A percentile compares a stretch with the other conserved stretches of the same genome.
phyloP scores from a whole-genome alignment of 352 stramenopile genomes.

The Phytophthora sojae region DNA sequence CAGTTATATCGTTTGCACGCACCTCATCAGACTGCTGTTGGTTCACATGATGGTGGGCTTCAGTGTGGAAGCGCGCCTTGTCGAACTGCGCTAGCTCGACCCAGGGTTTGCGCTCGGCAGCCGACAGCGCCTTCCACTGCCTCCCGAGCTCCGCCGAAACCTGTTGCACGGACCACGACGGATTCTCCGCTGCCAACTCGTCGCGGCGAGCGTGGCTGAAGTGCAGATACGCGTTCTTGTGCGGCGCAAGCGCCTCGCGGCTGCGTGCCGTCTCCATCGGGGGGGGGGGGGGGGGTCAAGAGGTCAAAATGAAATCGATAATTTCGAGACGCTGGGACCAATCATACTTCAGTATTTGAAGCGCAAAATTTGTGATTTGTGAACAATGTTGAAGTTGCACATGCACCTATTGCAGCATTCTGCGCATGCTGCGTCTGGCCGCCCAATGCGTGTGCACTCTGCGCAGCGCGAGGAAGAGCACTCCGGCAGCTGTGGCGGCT shows the following conservation, averaged over 20 bases:
- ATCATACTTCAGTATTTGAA: conserved; percentile 15
- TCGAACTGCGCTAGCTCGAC: conserved; percentile 70
- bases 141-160: conserved; percentile 57
- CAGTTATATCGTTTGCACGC: background rate
- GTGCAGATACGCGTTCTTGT: conserved; percentile 63
- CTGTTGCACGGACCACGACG: conserved; percentile 56
- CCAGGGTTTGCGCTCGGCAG: conserved; percentile 55
- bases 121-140: conserved; percentile 58
- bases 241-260: conserved; percentile 21
- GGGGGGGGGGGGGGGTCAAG: background rate
- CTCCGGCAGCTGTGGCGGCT: conserved; percentile 43
- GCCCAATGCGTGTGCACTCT: conserved; percentile 45
- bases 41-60: conserved; percentile 38
- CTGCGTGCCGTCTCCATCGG: conserved; percentile 15
- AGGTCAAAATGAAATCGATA: background rate
- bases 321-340: conserved; percentile 8
- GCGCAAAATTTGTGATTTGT: conserved; percentile 7
- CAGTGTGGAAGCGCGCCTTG: conserved; percentile 52
- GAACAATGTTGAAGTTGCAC: conserved; percentile 16
- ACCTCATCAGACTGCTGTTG: conserved; percentile 22
- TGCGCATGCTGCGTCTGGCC: conserved; percentile 26
- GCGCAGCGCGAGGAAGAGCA: conserved; percentile 28
- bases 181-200: conserved; percentile 38
- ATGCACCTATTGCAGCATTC: conserved; percentile 14
- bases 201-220: conserved; percentile 48